Conservation (phyloP, 331 rosid genomes). For the Malus hybrid region DNA sequence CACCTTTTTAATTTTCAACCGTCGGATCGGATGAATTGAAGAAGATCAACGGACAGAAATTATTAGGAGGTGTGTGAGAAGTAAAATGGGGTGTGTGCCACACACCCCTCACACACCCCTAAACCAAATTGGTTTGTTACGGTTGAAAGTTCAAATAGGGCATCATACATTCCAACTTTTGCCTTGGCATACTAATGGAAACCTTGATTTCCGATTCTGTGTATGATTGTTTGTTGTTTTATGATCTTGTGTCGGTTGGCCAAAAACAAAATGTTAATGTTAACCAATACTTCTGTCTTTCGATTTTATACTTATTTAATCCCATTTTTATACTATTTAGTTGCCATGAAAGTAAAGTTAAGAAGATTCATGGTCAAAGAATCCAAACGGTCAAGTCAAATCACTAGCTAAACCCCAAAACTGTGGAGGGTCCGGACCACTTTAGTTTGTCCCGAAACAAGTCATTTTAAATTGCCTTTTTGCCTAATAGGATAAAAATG, state of each 20-base stretch:
- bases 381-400: slow-evolving; percentile 13
- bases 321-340: background rate
- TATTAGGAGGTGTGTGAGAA: too few relatives aligned
- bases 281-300: background rate
- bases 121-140: background rate
- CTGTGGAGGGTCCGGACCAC: slow-evolving; percentile 20
- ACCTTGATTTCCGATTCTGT: background rate
- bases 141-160: background rate
- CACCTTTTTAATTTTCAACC: too few relatives aligned
- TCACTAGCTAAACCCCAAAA: background rate
- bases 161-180: background rate
- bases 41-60: too few relatives aligned
- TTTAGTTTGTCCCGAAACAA: slow-evolving; percentile 9
- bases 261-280: background rate
- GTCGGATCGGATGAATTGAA: too few relatives aligned
- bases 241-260: background rate
- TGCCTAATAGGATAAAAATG: background rate
- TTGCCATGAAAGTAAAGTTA: background rate
- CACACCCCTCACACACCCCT: too few relatives aligned
- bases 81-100: too few relatives aligned
- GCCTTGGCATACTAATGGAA: background rate
- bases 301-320: background rate
- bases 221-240: background rate
- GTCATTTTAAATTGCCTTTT: background rate
- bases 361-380: background rate